phyloP scores from a whole-genome alignment of 2,329 filamentous ascomycete genomes.

The Fonsecaea pugnacius region DNA sequence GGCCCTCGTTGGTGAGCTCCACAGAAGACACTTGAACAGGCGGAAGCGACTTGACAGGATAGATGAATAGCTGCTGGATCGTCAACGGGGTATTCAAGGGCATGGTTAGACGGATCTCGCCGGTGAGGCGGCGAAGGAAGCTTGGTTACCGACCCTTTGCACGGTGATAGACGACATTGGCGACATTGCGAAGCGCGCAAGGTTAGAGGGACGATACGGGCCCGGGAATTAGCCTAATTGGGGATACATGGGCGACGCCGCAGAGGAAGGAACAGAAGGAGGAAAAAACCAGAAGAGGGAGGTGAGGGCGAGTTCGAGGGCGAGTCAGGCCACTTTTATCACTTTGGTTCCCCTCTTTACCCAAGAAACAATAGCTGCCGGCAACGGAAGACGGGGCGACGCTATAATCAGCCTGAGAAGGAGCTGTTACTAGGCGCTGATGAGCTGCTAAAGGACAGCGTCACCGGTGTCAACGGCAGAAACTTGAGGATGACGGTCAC shows the following conservation, averaged over 20 bases:
- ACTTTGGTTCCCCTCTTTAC: background rate
- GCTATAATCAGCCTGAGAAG: background rate
- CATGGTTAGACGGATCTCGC: conserved; percentile 1
- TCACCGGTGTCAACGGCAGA: background rate
- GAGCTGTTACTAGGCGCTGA: too few species aligned
- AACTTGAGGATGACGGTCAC: background rate
- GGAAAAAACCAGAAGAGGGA: conserved; percentile 24
- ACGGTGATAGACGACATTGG: conserved; percentile 27
- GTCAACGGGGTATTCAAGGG: conserved; percentile 3
- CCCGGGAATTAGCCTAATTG: conserved; percentile 12
- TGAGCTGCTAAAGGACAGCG: background rate
- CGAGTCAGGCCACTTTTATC: conserved; percentile 24
- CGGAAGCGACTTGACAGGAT: conserved; percentile 36
- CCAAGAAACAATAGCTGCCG: background rate
- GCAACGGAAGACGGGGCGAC: background rate
- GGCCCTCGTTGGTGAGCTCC: conserved; percentile 36
- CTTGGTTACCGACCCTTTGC: conserved; percentile 25
- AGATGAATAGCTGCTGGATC: conserved; percentile 33
- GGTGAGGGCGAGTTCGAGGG: conserved; percentile 20
- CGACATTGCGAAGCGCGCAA: background rate
- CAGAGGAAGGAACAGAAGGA: conserved; percentile 14
- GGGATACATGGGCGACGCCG: conserved; percentile 18
- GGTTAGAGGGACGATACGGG: background rate
- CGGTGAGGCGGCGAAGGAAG: background rate
- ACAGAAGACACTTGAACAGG: conserved; percentile 35